phyloP scores from a whole-genome alignment of 352 stramenopile species.

The Pythium aristosporum region DNA sequence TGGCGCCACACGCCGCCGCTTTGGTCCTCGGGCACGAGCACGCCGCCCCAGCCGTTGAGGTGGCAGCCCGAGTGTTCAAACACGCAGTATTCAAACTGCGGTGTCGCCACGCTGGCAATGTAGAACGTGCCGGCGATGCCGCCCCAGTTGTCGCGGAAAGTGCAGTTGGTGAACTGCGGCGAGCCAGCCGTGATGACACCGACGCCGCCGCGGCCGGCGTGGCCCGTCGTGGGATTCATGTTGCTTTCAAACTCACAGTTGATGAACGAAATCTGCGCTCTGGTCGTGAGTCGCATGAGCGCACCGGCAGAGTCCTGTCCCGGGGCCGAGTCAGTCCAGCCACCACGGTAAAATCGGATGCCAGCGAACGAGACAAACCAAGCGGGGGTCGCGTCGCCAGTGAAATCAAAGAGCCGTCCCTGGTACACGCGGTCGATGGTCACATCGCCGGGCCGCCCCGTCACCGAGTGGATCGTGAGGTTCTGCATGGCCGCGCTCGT shows the following conservation, averaged over 20 bases:
- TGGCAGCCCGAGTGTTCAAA: conserved; percentile 30
- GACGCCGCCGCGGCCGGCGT: conserved; percentile 20
- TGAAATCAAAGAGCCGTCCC: conserved; percentile 12
- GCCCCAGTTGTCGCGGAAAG: conserved; percentile 24
- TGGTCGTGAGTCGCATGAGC: conserved; percentile 19
- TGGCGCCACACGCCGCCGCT: conserved; percentile 15
- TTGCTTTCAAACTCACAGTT: conserved; percentile 25
- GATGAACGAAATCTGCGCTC: conserved; percentile 1
- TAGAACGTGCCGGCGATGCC: conserved; percentile 22
- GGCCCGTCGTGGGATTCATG: conserved; percentile 19
- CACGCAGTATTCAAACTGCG: conserved; percentile 22
- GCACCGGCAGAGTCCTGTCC: conserved; percentile 16
- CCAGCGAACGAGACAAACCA: conserved; percentile 2
- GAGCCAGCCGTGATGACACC: conserved; percentile 13
- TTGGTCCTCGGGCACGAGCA: conserved; percentile 22
- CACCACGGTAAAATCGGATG: conserved; percentile 27
- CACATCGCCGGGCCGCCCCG: background rate
- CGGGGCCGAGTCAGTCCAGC: conserved; percentile 10
- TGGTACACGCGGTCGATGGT: conserved; percentile 13
- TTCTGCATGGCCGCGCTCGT: background rate
- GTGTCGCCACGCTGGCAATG: conserved; percentile 13
- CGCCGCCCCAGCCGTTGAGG: conserved; percentile 19
- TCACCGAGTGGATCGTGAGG: conserved; percentile 4
- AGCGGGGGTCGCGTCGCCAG: too few relatives aligned
- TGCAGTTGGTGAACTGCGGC: conserved; percentile 19